phyloP scores from a whole-genome alignment of 2,329 filamentous ascomycete genomes.

The Talaromyces marneffei region DNA sequence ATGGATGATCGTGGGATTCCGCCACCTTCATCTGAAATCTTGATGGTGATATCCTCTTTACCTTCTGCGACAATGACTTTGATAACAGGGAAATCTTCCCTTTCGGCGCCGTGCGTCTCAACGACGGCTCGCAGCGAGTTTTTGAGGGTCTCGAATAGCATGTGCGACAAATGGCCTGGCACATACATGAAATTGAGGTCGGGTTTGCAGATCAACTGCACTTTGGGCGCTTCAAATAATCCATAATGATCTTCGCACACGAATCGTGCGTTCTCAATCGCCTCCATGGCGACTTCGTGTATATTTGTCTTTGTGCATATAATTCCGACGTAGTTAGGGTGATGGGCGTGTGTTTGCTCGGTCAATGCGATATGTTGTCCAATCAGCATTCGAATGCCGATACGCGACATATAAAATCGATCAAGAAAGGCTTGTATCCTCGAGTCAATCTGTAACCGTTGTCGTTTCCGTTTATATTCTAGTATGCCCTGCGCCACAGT shows the following conservation, averaged over 20 bases:
- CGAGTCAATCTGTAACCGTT: constrained; percentile 96
- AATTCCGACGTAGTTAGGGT: constrained; percentile 93
- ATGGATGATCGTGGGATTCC: constrained; percentile 91
- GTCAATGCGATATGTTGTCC: constrained; percentile 96
- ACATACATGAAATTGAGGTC: constrained; percentile 99
- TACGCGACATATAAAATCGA: constrained; percentile 99
- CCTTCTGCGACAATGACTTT: constrained; percentile 98
- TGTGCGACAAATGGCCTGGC: constrained; percentile 95
- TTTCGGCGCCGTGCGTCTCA: constrained; percentile 89
- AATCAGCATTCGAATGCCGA: constrained; percentile 98
- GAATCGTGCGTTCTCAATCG: constrained; percentile 97
- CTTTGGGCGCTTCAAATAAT: constrained; percentile 90
- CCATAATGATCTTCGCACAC: constrained; percentile 99
- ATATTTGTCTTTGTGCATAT: constrained; percentile 99
- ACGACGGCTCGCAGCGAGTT: constrained; percentile 96
- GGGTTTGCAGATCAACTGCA: constrained; percentile 91
- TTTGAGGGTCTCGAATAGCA: constrained; percentile 99
- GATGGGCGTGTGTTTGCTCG: constrained; percentile 81
- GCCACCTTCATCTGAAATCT: constrained; percentile 93
- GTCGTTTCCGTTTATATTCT: constrained; percentile 93
- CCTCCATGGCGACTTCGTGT: constrained; percentile 86
- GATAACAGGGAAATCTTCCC: constrained; percentile 91
- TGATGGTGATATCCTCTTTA: constrained; percentile 98
- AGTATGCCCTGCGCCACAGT: constrained; percentile 97
- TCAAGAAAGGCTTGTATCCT: constrained; percentile 97